Evolutionary conservation across 1,284 basidiomycete species (phyloP).

Genomic region (Xerocomus amazonicus): DNA sequence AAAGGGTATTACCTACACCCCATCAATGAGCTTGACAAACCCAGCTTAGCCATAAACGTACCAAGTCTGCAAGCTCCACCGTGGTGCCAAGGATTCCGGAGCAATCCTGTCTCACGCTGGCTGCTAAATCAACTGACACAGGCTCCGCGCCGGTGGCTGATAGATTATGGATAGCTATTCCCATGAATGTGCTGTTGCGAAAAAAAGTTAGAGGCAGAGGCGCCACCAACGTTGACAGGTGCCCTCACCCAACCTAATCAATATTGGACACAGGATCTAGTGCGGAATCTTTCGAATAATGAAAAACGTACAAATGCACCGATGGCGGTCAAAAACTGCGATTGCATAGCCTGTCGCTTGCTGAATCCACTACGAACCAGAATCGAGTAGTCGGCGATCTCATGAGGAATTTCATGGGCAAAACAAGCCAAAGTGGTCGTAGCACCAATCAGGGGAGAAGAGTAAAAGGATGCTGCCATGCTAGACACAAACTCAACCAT

Average conservation of each 20-base stretch:
- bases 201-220: slow-evolving; percentile 5
- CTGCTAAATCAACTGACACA: slow-evolving; percentile 55
- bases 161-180: slow-evolving; percentile 79
- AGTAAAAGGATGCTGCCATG: slow-evolving; percentile 90
- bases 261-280: slow-evolving; percentile 12
- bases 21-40: slow-evolving; percentile 12
- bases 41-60: slow-evolving; percentile 36
- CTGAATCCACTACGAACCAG: slow-evolving; percentile 85
- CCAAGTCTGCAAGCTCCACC: slow-evolving; percentile 72
- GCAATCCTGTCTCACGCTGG: slow-evolving; percentile 68
- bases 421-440: slow-evolving; percentile 90
- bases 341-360: slow-evolving; percentile 86
- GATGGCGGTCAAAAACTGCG: slow-evolving; percentile 84
- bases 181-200: slow-evolving; percentile 73
- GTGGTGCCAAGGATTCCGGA: slow-evolving; percentile 78
- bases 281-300: not conserved
- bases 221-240: not conserved
- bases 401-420: slow-evolving; percentile 88
- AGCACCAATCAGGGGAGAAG: slow-evolving; percentile 82
- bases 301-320: slow-evolving; percentile 70
- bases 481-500: slow-evolving; percentile 35
- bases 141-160: slow-evolving; percentile 47
- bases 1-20: slow-evolving; percentile 77
- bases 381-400: slow-evolving; percentile 91
- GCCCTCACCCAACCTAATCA: slow-evolving; percentile 53